These are phyloP conservation scores for Penicillium sp. DNA, from an alignment of 2,329 filamentous ascomycete species.

Conservation along the genomic window DNA sequence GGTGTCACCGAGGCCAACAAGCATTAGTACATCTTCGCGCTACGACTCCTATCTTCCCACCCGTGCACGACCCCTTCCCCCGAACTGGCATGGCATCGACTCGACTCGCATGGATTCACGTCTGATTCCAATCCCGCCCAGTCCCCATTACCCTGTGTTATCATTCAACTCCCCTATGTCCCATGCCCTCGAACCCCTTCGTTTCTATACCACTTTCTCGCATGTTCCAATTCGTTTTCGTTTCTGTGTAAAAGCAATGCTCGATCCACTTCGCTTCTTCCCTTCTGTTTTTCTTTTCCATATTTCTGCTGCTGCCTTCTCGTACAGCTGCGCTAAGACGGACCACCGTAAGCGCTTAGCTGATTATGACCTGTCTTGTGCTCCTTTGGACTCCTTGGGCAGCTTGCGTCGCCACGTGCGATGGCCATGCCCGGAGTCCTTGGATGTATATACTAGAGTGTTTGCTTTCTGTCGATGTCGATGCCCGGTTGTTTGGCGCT, in stretches of 20 bases:
- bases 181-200: conserved; percentile 12
- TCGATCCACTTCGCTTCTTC: conserved; percentile 15
- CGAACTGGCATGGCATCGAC: conserved; percentile 11
- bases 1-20: conserved; percentile 42
- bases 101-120: not conserved
- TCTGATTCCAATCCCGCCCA: not conserved
- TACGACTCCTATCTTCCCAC: conserved; percentile 3
- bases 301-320: conserved; percentile 5
- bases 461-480: conserved; percentile 23
- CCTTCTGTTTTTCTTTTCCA: conserved; percentile 9
- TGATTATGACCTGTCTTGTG: conserved; percentile 20
- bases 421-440: not conserved
- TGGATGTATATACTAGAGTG: conserved; percentile 25
- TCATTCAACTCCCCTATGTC: conserved; percentile 9
- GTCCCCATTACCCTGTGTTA: not conserved
- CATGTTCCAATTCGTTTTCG: conserved; percentile 13
- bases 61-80: conserved; percentile 18
- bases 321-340: conserved; percentile 16
- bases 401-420: not conserved
- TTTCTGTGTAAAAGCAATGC: conserved; percentile 27
- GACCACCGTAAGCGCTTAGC: conserved; percentile 8
- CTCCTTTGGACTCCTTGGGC: not conserved
- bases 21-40: conserved; percentile 13
- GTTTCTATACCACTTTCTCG: conserved; percentile 27
- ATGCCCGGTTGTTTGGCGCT: conserved; percentile 27